These are phyloP conservation scores for Fraxinus velutina DNA, from an alignment of 305 asterid genomes.

Conservation along the genomic window DNA sequence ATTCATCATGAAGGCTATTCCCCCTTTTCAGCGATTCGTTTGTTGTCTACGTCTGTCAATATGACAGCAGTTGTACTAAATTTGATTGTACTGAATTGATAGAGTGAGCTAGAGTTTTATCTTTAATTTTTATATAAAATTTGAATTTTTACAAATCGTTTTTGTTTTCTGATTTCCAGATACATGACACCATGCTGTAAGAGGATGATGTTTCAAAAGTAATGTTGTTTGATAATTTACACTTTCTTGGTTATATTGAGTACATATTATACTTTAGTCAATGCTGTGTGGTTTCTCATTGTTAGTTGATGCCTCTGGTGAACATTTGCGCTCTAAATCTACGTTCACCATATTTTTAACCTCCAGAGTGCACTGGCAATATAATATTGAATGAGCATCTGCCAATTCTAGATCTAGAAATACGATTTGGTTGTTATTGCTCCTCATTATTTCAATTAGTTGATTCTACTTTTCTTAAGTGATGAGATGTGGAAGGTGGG, in stretches of 20 bases:
- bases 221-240: background rate
- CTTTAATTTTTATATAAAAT: background rate
- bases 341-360: background rate
- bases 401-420: background rate
- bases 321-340: background rate
- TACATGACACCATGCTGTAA: background rate
- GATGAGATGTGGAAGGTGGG: background rate
- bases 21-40: background rate
- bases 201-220: background rate
- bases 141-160: background rate
- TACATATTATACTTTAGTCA: background rate
- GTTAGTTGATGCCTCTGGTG: background rate
- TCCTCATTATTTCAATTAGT: background rate
- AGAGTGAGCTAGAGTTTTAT: background rate
- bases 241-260: background rate
- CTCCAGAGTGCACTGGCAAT: background rate
- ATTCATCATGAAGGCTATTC: constrained; percentile 40
- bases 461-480: background rate
- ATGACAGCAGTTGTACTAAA: background rate
- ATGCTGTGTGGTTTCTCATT: background rate
- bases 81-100: background rate
- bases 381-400: background rate
- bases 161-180: background rate
- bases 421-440: too few species aligned
- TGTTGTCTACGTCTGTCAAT: background rate